These are phyloP conservation scores for Crucibulum laeve DNA, from an alignment of 768 basidiomycete species.

Conservation along the genomic window DNA sequence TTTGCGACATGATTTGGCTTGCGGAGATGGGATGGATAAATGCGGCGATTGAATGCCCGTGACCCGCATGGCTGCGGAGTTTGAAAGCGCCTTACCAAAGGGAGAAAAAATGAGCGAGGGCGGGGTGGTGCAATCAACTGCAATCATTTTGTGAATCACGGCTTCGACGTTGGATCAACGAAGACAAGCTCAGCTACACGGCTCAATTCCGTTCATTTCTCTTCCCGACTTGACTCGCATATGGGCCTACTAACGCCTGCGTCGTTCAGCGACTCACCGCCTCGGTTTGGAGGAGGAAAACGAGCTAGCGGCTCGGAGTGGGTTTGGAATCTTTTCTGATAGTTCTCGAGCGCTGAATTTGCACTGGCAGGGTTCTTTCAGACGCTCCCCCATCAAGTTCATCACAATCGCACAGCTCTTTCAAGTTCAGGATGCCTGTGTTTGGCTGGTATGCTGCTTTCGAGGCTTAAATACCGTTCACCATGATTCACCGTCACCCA, in stretches of 20 bases:
- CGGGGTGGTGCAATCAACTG: no score
- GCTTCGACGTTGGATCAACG: not conserved
- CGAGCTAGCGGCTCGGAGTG: no score
- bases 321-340: no score
- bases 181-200: not conserved
- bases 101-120: constrained; percentile 5
- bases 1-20: not conserved
- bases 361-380: constrained; percentile 12
- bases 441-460: constrained; percentile 24
- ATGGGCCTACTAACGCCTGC: no score
- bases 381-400: constrained; percentile 11
- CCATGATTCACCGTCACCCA: constrained; percentile 19
- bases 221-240: no score
- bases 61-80: constrained; percentile 16
- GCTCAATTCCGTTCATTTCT: not conserved
- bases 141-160: no score
- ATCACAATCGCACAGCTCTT: constrained; percentile 14
- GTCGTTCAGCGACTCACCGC: no score
- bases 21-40: constrained; percentile 4
- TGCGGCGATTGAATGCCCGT: constrained; percentile 12
- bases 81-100: no score
- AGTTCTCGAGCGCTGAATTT: constrained; percentile 11
- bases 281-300: no score
- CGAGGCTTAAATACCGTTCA: constrained; percentile 20
- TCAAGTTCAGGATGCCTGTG: constrained; percentile 20